Base-by-base conservation (phyloP, 805 yeast species). In the Wickerhamiella kurtzmanii region DNA sequence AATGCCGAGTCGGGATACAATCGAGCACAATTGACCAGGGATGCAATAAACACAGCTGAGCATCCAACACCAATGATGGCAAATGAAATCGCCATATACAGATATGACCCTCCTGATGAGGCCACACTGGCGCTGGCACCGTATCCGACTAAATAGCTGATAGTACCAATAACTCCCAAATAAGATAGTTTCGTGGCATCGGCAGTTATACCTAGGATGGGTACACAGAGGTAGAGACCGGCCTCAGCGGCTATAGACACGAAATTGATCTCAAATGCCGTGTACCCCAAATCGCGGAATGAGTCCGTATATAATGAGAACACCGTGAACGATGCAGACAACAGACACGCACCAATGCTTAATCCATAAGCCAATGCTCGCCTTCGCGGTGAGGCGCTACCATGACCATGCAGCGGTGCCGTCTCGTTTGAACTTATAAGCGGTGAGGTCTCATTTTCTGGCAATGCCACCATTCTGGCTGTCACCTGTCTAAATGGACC, bases 141-240 rank as follows among this genome's bases (percentile, higher is more conserved):
- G 62, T 87, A 87, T 17, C 86, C 80, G 0, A 92, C 87, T 4
- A 77, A 68, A 55, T 81, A 81, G 22, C 80, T 66, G 44, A 75
- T 48, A 39, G 79, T 64, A 3, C 88, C 74, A 17, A 83, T 55
- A 22, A 79, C 54, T 3, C 88, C 79, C 39, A 87, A 61, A 15
- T 81, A 59, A 9, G 82, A 82, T 1, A 94, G 87, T 0, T 95
- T 94, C 58, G 81, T 83, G n/a, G 79, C 69, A 60, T 87, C 96
- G 2, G 92, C 87, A 44, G 84, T 64, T 52, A 82, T 76, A 0
- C 96, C 96, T 39, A 87, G 63, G 0, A 80, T 58, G 0, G 97
- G 96, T 4, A 89, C 75, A 8, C 89, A 79, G 45, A 86, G 61
- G 60, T 89, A 92, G 76, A 84, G 77, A 2, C 96, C 96, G 49